Evolutionary conservation across 257 asterid species (phyloP).

Genomic region (Voacanga thouarsii): DNA sequence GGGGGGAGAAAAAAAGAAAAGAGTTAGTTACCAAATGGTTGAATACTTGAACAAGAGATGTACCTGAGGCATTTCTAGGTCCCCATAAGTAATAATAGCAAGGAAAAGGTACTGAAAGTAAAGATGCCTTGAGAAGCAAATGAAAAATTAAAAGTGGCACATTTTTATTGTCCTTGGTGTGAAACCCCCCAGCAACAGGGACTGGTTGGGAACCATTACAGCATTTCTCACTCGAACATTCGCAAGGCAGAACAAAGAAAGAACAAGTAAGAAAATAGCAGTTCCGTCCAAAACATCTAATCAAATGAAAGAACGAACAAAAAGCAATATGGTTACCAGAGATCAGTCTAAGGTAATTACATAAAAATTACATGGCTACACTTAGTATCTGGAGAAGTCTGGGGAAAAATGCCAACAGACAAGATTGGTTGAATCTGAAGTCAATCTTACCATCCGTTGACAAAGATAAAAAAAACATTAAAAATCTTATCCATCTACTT

Average conservation of each 20-base stretch:
- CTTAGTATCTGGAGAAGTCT: conserved; percentile 9
- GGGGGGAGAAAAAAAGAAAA: too few species aligned
- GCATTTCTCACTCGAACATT: not conserved
- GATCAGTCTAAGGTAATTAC: conserved; percentile 16
- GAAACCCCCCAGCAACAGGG: too few species aligned
- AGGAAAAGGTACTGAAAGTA: not conserved
- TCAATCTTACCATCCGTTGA: not conserved
- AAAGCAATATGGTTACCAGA: not conserved
- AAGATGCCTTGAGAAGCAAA: not conserved
- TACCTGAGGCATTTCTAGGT: too few species aligned
- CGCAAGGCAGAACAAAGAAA: not conserved
- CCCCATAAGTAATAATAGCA: too few species aligned
- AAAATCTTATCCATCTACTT: conserved; percentile 39
- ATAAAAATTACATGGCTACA: conserved; percentile 38
- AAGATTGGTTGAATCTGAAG: not conserved
- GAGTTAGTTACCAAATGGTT: not conserved
- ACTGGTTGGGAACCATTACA: not conserved
- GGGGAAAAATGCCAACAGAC: not conserved
- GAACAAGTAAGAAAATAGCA: not conserved
- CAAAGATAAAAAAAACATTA: not conserved
- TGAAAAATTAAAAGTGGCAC: not conserved
- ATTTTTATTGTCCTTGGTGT: not conserved
- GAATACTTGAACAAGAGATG: not conserved
- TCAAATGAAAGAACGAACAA: not conserved
- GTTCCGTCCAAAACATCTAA: not conserved